phyloP scores from a whole-genome alignment of 306 rosid species.

The Citrullus colocynthis region DNA sequence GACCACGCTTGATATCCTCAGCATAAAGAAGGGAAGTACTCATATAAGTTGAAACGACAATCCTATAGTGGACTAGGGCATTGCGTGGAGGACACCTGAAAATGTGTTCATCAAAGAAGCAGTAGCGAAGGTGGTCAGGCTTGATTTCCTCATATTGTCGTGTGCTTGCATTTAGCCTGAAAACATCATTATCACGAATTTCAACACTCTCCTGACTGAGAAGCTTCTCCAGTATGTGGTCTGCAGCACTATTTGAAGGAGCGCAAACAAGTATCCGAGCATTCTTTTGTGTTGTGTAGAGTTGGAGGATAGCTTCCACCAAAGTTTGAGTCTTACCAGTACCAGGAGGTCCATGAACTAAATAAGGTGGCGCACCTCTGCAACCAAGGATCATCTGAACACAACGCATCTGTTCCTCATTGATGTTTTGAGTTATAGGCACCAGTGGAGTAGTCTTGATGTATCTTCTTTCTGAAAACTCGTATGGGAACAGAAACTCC shows the following conservation, averaged over 20 bases:
- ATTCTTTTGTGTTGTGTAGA: constrained; percentile 28
- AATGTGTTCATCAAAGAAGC: constrained; percentile 46
- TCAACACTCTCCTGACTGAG: constrained; percentile 26
- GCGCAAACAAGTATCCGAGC: constrained; percentile 72
- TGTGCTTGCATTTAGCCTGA: constrained; percentile 67
- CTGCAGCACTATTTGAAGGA: constrained; percentile 88
- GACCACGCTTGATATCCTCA: constrained; percentile 55
- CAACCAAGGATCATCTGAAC: constrained; percentile 73
- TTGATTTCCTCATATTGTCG: constrained; percentile 59
- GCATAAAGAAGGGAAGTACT: constrained; percentile 57
- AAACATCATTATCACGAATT: constrained; percentile 37
- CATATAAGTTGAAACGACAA: constrained; percentile 70
- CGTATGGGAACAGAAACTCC: constrained; percentile 52
- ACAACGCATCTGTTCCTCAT: constrained; percentile 47
- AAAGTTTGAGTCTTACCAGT: constrained; percentile 79
- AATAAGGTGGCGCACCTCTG: constrained; percentile 70
- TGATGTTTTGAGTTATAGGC: constrained; percentile 45
- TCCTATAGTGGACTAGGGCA: constrained; percentile 41
- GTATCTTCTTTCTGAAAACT: constrained; percentile 26
- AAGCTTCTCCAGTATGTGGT: constrained; percentile 59
- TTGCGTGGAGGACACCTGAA: constrained; percentile 57
- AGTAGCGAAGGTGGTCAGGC: constrained; percentile 46
- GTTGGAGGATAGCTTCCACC: constrained; percentile 75
- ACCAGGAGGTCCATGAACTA: constrained; percentile 88
- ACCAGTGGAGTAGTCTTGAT: constrained; percentile 30